phyloP scores from a whole-genome alignment of 805 yeast species.

The Zygotorulaspora chibaensis region DNA sequence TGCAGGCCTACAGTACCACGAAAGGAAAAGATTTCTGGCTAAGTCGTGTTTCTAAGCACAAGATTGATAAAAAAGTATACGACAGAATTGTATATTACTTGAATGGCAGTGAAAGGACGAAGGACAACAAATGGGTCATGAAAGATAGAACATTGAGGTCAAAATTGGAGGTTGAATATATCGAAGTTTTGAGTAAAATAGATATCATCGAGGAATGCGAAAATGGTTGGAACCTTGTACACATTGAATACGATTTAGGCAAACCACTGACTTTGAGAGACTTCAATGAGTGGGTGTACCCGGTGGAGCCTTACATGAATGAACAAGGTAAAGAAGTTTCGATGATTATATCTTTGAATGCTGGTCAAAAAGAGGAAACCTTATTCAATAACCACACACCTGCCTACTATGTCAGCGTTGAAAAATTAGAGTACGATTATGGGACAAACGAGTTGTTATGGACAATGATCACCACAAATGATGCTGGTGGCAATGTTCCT shows the following conservation, averaged over 20 bases:
- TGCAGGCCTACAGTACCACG: conserved; percentile 33
- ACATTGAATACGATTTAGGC: conserved; percentile 38
- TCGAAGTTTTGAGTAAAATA: conserved; percentile 31
- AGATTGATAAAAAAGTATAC: conserved; percentile 16
- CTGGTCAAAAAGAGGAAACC: conserved; percentile 23
- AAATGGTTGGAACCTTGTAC: conserved; percentile 31
- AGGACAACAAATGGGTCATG: conserved; percentile 19
- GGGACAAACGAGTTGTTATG: conserved; percentile 27
- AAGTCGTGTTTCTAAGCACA: conserved; percentile 31
- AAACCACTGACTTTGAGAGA: conserved; percentile 37
- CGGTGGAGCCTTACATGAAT: conserved; percentile 23
- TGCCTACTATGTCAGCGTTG: conserved; percentile 38
- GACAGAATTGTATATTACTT: conserved; percentile 27
- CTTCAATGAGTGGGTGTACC: conserved; percentile 37
- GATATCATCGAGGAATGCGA: conserved; percentile 19
- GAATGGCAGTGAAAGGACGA: conserved; percentile 27
- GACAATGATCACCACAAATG: conserved; percentile 39
- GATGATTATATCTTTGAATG: conserved; percentile 35
- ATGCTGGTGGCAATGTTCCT: conserved; percentile 41
- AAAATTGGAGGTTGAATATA: conserved; percentile 34
- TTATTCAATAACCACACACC: conserved; percentile 23
- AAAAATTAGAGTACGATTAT: conserved; percentile 28
- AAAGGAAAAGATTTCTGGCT: conserved; percentile 35
- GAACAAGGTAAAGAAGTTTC: conserved; percentile 24
- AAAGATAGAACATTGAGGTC: conserved; percentile 32